Percentiles rank a stretch among this genome's conserved stretches.
phyloP scores from a whole-genome alignment of 2,329 filamentous ascomycete genomes.

The Fusarium armeniacum region DNA sequence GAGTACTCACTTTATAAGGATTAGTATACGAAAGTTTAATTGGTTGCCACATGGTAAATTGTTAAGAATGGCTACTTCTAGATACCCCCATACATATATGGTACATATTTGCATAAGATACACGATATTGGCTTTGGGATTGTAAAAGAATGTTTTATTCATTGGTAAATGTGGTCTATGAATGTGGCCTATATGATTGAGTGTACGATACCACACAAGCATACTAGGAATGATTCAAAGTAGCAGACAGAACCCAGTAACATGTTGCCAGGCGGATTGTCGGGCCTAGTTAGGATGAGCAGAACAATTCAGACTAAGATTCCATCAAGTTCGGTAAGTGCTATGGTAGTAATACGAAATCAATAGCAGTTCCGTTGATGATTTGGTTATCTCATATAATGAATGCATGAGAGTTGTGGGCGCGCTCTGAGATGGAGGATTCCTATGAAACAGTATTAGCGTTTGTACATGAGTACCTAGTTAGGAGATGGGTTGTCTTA shows the following conservation, averaged over 20 bases:
- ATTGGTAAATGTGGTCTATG: not conserved
- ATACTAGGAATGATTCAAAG: too few relatives aligned
- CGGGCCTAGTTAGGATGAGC: not conserved
- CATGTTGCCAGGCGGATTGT: not conserved
- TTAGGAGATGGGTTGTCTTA: not conserved
- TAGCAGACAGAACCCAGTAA: not conserved
- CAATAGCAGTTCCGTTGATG: not conserved
- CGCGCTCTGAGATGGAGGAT: not conserved
- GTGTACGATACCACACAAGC: not conserved
- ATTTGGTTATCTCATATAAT: not conserved
- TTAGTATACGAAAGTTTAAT: not conserved
- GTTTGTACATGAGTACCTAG: not conserved
- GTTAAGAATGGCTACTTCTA: slow-evolving; percentile 18
- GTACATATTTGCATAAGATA: slow-evolving; percentile 17
- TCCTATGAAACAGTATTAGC: not conserved
- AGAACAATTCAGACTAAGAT: not conserved
- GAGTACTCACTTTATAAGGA: slow-evolving; percentile 2
- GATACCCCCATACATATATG: slow-evolving; percentile 34
- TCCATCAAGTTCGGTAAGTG: not conserved
- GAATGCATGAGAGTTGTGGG: not conserved
- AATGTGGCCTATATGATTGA: not conserved
- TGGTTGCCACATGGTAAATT: slow-evolving; percentile 16
- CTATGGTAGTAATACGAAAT: not conserved
- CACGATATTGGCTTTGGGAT: not conserved
- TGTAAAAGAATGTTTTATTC: not conserved